phyloP scores from a whole-genome alignment of 306 rosid genomes.

The Oemleria cerasiformis region DNA sequence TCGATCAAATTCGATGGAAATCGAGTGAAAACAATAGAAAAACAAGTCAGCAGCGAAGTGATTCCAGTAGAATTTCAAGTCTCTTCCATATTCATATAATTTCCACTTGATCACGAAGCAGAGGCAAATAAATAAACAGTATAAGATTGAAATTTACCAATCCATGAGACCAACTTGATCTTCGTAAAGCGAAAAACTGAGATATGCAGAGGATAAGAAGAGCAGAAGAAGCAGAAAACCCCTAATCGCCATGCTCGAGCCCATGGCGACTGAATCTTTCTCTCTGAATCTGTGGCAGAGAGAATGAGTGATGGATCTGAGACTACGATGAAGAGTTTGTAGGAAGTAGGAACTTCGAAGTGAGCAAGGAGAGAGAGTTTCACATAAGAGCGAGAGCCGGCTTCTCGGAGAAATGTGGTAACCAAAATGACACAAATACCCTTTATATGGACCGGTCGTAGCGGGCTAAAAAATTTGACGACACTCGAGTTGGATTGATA shows the following conservation, averaged over 20 bases:
- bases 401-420: neutral
- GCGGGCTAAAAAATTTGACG: neutral
- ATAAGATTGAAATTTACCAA: conserved; percentile 57
- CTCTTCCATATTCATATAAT: neutral
- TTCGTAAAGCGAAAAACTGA: conserved; percentile 60
- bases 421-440: neutral
- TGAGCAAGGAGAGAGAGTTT: neutral
- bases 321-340: neutral
- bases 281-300: neutral
- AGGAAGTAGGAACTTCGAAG: neutral
- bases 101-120: conserved; percentile 8
- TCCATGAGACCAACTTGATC: conserved; percentile 98
- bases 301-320: conserved; percentile 7
- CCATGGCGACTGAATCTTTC: conserved; percentile 44
- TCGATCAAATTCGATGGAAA: neutral
- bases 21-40: neutral
- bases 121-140: neutral
- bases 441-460: neutral
- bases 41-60: neutral
- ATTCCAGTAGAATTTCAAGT: neutral
- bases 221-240: conserved; percentile 36
- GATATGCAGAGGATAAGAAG: conserved; percentile 31
- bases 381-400: neutral
- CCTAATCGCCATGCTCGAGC: conserved; percentile 71
- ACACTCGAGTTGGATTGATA: neutral